Conservation (phyloP, 805 yeast species). For the Cyberlindnera bimundalis region DNA sequence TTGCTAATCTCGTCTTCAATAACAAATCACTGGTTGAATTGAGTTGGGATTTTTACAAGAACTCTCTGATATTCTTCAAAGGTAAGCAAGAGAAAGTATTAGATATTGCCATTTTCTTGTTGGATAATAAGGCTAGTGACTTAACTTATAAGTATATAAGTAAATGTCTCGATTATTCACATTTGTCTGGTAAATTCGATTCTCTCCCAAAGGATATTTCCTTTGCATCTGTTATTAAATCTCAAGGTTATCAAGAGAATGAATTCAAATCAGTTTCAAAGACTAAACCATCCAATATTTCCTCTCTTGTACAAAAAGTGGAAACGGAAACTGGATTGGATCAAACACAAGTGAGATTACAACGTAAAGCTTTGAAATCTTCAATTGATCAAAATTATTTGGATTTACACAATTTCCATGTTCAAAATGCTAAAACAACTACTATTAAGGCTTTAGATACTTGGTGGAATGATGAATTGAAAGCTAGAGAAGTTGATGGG, state of each 20-base stretch:
- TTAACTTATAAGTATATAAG: constrained; percentile 26
- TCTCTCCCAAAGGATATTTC: too few relatives aligned
- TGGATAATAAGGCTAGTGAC: constrained; percentile 30
- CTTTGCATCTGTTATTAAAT: too few relatives aligned
- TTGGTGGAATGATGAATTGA: constrained; percentile 66
- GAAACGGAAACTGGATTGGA: constrained; percentile 4
- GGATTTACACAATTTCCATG: constrained; percentile 58
- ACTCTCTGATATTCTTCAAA: constrained; percentile 39
- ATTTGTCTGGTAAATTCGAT: constrained; percentile 1
- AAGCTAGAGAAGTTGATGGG: constrained; percentile 40
- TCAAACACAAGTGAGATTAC: constrained; percentile 8
- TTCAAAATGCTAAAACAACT: constrained; percentile 43
- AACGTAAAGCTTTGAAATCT: constrained; percentile 14
- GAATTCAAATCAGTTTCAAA: too few relatives aligned
- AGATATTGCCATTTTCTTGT: constrained; percentile 31
- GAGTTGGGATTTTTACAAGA: constrained; percentile 37
- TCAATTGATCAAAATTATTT: constrained; percentile 28
- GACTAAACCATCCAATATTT: too few relatives aligned
- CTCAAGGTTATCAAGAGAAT: too few relatives aligned
- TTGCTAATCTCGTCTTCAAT: constrained; percentile 32
- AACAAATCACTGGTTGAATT: constrained; percentile 36
- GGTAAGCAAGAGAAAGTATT: constrained; percentile 42
- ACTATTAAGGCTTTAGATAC: constrained; percentile 34
- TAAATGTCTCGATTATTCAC: constrained; percentile 6
- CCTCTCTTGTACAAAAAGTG: neutral